Evolutionary conservation across 306 rosid species (phyloP), one percentile per base, ranked within the genome.

Genomic region (Cyclanthera cordifolia): DNA sequence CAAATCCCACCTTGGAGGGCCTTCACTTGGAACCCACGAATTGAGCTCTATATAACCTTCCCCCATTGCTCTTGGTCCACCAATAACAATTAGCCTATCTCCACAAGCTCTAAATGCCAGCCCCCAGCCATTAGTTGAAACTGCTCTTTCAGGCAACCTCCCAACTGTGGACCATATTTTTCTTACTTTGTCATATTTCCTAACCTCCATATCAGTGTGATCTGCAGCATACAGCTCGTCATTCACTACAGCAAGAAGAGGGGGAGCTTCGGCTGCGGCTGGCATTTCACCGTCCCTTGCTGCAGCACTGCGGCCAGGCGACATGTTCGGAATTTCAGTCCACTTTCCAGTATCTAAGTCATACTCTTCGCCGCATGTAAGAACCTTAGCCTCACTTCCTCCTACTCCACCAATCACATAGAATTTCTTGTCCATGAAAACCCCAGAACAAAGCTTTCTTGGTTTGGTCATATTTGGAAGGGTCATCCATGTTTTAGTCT

Each of bases 91-190:
- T 15, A 92, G 97, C 81, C 75, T 76, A 45, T 85, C 81, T 37
- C 97, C 97, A 53, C 97, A 92, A 10, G 97, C 97, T 72, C 92
- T 81, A 43, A 92, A 92, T 2, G 97, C 97, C 50, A 92, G 92
- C 16, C 97, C 97, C 97, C 97, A 92, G 30, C 97, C 97, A 64
- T 92, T 90, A 87, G 90, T 84, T 1, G 97, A 92, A 37, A 55
- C 81, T 0, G 82, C 92, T n/a, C 83, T 79, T 67, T 87, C 97
- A 0, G 97, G 97, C 77, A 92, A 77, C 56, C 95, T 79, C 69
- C 97, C 97, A 17, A 89, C 84, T 0, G 83, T 85, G 49, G 16
- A 0, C 97, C 97, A 92, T 59, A 9, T 8, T 54, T 58, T 85
- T 30, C 69, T 68, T 16, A 49, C 75, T 55, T 89, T 92, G 67